Evolutionary conservation across 2,329 filamentous ascomycete species (phyloP).

Genomic region (Biscogniauxia sp.): DNA sequence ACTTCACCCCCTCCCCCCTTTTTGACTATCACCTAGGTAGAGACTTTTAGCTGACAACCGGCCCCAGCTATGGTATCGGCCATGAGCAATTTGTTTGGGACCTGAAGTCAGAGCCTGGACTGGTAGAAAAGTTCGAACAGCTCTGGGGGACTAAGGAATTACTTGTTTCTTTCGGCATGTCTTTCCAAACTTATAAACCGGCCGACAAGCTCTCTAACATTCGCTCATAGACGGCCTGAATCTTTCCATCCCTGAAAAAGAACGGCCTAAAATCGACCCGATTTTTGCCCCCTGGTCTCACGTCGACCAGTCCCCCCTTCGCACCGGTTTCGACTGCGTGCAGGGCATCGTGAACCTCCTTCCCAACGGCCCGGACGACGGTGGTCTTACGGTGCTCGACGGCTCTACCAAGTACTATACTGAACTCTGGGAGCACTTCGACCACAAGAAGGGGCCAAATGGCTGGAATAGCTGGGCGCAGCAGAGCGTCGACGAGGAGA

Average conservation of each 20-base stretch:
- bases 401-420: conserved; percentile 10
- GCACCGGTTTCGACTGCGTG: conserved; percentile 47
- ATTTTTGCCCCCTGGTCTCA: conserved; percentile 41
- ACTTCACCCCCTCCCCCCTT: too few relatives aligned
- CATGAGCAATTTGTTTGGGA: conserved; percentile 50
- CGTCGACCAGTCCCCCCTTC: conserved; percentile 43
- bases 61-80: conserved; percentile 39
- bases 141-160: conserved; percentile 45
- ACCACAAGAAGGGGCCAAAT: too few relatives aligned
- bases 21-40: too few relatives aligned
- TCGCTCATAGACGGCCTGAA: conserved; percentile 37
- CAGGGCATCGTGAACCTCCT: conserved; percentile 49
- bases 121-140: conserved; percentile 45
- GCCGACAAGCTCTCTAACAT: too few relatives aligned
- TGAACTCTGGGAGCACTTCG: too few relatives aligned
- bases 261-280: conserved; percentile 33
- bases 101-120: conserved; percentile 46
- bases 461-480: conserved; percentile 10
- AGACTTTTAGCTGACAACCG: too few relatives aligned
- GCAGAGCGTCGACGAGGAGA: conserved; percentile 28
- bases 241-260: conserved; percentile 37
- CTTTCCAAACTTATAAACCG: too few relatives aligned
- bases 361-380: conserved; percentile 35
- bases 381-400: conserved; percentile 34
- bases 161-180: conserved; percentile 48